phyloP scores from a whole-genome alignment of 495 filamentous ascomycete species.

The Aspergillus bridgeri region DNA sequence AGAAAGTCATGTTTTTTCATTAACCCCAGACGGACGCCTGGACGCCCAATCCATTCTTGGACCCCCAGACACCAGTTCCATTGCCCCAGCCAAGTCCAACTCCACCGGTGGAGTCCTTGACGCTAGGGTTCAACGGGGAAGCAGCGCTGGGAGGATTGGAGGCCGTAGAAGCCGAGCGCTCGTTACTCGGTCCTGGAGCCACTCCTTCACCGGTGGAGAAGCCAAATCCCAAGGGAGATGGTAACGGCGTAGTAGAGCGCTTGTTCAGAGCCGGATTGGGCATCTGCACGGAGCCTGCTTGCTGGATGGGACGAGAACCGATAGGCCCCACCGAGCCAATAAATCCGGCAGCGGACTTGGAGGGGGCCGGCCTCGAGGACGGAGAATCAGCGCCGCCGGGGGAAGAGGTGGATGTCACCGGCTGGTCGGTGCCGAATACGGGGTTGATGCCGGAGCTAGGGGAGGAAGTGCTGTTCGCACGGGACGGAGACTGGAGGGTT shows the following conservation, averaged over 20 bases:
- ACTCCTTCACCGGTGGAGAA: conserved; percentile 57
- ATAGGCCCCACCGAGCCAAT: conserved; percentile 82
- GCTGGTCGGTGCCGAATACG: conserved; percentile 63
- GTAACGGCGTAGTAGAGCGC: conserved; percentile 83
- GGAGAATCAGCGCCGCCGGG: conserved; percentile 87
- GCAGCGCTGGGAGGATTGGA: conserved; percentile 52
- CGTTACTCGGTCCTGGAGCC: conserved; percentile 40
- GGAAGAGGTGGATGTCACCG: conserved; percentile 84
- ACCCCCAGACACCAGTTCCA: conserved; percentile 71
- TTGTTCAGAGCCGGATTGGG: conserved; percentile 71
- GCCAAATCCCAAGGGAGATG: conserved; percentile 77
- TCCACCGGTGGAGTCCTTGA: conserved; percentile 49
- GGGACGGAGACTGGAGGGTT: conserved; percentile 62
- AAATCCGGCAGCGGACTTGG: conserved; percentile 50
- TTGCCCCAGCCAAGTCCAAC: conserved; percentile 68
- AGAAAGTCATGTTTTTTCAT: conserved; percentile 9
- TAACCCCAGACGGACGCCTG: conserved; percentile 79
- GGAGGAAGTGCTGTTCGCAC: conserved; percentile 86
- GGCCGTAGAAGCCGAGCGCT: conserved; percentile 59
- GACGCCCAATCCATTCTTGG: conserved; percentile 64
- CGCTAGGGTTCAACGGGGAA: conserved; percentile 20
- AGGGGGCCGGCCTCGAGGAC: conserved; percentile 55
- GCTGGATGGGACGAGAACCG: conserved; percentile 74
- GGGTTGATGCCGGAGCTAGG: conserved; percentile 63
- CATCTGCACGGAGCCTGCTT: conserved; percentile 43